phyloP scores from a whole-genome alignment of 495 filamentous ascomycete genomes.

The Clohesyomyces aquaticus region DNA sequence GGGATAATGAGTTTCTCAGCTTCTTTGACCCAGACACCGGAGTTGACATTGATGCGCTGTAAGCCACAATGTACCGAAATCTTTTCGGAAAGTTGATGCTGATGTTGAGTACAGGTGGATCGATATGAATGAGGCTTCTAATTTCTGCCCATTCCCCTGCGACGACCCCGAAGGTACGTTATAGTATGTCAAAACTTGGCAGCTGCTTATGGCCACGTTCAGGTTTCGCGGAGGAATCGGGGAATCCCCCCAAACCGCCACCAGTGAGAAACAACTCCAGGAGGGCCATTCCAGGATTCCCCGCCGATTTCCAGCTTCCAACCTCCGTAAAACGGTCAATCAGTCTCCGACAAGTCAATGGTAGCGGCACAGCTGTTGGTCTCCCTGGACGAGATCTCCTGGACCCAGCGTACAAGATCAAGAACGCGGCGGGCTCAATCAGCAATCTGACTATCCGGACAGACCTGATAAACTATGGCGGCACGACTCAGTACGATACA shows the following conservation, averaged over 20 bases:
- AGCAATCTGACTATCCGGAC: conserved; percentile 59
- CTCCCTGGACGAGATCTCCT: conserved; percentile 68
- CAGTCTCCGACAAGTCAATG: too few relatives aligned
- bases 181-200: not conserved
- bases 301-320: conserved; percentile 72
- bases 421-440: conserved; percentile 60
- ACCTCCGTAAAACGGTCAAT: conserved; percentile 56
- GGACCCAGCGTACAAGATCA: conserved; percentile 73
- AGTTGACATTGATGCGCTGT: conserved; percentile 67
- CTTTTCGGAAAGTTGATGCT: too few relatives aligned
- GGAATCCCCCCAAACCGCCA: conserved; percentile 21
- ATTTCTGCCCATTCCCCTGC: conserved; percentile 68
- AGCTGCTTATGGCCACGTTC: not conserved
- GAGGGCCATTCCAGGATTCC: conserved; percentile 70
- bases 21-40: conserved; percentile 70
- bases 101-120: conserved; percentile 47
- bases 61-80: not conserved
- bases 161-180: conserved; percentile 52
- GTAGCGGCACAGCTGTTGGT: too few relatives aligned
- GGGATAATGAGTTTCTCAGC: conserved; percentile 68
- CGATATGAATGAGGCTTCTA: conserved; percentile 49
- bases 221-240: conserved; percentile 36
- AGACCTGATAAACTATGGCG: conserved; percentile 72
- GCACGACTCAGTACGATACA: conserved; percentile 73
- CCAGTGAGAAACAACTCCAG: conserved; percentile 55